Conservation (phyloP, 163 green algal genomes). For the Coccomyxa subellipsoidea region DNA sequence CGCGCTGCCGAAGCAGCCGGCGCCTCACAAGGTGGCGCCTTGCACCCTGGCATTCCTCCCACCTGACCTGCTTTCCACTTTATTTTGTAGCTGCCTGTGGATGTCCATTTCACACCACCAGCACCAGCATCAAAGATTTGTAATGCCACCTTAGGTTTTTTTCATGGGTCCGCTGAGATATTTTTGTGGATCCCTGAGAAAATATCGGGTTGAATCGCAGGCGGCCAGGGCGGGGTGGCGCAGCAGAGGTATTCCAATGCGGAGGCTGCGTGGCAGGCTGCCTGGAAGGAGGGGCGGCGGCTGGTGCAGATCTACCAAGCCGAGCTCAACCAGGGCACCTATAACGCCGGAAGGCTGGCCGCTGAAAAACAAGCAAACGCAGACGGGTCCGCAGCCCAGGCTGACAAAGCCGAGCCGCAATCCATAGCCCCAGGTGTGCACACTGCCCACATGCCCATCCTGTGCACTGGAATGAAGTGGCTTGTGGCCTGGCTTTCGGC, state of each 20-base stretch:
- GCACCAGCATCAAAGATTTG: too few relatives aligned
- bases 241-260: background rate
- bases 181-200: too few relatives aligned
- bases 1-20: background rate
- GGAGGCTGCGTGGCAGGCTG: background rate
- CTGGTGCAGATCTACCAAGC: constrained; percentile 13
- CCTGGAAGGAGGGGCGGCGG: background rate
- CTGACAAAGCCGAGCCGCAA: background rate
- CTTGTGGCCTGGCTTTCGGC: too few relatives aligned
- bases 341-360: background rate
- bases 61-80: too few relatives aligned
- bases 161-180: too few relatives aligned
- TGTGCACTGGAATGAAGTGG: background rate
- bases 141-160: too few relatives aligned
- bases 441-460: background rate
- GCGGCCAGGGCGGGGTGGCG: background rate
- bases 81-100: too few relatives aligned
- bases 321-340: background rate
- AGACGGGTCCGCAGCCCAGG: background rate
- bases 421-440: background rate
- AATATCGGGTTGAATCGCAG: background rate
- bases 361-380: background rate
- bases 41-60: too few relatives aligned
- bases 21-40: background rate
- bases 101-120: too few relatives aligned